Evolutionary conservation across 495 filamentous ascomycete genomes (phyloP).

Genomic region (Podospora pseudocomata): DNA sequence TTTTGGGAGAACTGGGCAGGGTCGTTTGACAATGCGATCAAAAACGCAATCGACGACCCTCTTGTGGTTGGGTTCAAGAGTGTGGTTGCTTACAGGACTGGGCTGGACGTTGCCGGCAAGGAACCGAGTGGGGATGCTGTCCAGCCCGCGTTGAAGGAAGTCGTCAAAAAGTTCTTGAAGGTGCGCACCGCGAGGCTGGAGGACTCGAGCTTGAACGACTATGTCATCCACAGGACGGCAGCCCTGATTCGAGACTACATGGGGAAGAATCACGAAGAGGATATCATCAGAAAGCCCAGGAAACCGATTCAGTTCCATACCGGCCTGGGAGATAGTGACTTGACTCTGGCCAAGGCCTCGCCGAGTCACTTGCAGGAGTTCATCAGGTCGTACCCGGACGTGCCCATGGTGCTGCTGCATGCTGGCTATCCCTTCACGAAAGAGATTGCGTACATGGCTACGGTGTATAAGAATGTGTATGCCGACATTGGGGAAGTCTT

Average conservation of each 20-base stretch:
- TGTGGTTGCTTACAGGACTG: slow-evolving; percentile 79
- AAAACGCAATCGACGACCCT: slow-evolving; percentile 53
- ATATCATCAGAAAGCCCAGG: slow-evolving; percentile 20
- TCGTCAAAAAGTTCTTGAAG: slow-evolving; percentile 28
- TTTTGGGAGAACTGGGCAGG: slow-evolving; percentile 31
- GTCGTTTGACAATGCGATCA: slow-evolving; percentile 44
- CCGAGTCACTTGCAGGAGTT: slow-evolving; percentile 74
- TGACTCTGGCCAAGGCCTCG: slow-evolving; percentile 64
- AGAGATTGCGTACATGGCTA: slow-evolving; percentile 78
- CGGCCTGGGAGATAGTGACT: slow-evolving; percentile 81
- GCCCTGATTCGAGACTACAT: slow-evolving; percentile 43
- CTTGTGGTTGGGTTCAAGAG: slow-evolving; percentile 82
- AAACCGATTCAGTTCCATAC: slow-evolving; percentile 89
- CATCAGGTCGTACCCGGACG: slow-evolving; percentile 62
- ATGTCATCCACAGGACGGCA: slow-evolving; percentile 58
- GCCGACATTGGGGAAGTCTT: slow-evolving; percentile 86
- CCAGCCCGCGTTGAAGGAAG: slow-evolving; percentile 25
- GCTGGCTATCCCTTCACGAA: slow-evolving; percentile 81
- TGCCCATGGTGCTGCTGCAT: slow-evolving; percentile 78
- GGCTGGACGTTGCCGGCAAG: slow-evolving; percentile 53
- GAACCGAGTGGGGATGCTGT: slow-evolving; percentile 23
- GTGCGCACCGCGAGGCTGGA: slow-evolving; percentile 49
- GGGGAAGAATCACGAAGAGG: slow-evolving; percentile 16
- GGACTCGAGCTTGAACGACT: slow-evolving; percentile 60
- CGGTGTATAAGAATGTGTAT: slow-evolving; percentile 77